Percentiles rank a stretch among this genome's conserved stretches.
Evolutionary conservation across 495 filamentous ascomycete genomes (phyloP).

Genomic region (Penicillium cosmopolitanum): DNA sequence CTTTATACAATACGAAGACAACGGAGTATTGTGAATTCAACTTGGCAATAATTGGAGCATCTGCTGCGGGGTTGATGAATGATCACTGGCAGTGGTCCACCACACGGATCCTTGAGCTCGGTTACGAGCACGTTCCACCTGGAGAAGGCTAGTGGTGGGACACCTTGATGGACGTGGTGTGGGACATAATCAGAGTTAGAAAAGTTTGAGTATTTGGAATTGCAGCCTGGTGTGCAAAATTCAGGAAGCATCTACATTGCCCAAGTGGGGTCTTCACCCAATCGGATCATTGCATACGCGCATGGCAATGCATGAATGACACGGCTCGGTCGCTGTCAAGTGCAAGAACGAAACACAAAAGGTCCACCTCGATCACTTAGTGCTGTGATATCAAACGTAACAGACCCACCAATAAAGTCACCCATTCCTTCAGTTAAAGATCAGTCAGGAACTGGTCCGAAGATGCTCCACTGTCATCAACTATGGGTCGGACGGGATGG

Average conservation of each 20-base stretch:
- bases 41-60: not conserved
- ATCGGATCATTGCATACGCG: slow-evolving; percentile 11
- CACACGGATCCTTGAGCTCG: slow-evolving; percentile 5
- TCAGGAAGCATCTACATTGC: slow-evolving; percentile 2
- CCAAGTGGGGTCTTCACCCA: slow-evolving; percentile 16
- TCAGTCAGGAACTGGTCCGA: slow-evolving; percentile 13
- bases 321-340: slow-evolving; percentile 18
- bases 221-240: not conserved
- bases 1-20: not conserved
- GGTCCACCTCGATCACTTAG: not conserved
- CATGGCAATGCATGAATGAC: slow-evolving; percentile 16
- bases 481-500: slow-evolving; percentile 3
- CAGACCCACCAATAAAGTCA: not conserved
- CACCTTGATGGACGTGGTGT: not conserved
- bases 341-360: slow-evolving; percentile 9
- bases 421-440: slow-evolving; percentile 4
- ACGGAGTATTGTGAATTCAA: not conserved
- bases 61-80: not conserved
- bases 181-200: not conserved
- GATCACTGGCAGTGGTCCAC: slow-evolving; percentile 6
- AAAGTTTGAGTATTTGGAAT: slow-evolving; percentile 17
- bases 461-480: slow-evolving; percentile 2
- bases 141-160: not conserved
- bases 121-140: slow-evolving; percentile 13
- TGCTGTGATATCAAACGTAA: slow-evolving; percentile 3